Conservation (phyloP, 2,329 filamentous ascomycete genomes). For the Ceratocystis cacaofunesta region DNA sequence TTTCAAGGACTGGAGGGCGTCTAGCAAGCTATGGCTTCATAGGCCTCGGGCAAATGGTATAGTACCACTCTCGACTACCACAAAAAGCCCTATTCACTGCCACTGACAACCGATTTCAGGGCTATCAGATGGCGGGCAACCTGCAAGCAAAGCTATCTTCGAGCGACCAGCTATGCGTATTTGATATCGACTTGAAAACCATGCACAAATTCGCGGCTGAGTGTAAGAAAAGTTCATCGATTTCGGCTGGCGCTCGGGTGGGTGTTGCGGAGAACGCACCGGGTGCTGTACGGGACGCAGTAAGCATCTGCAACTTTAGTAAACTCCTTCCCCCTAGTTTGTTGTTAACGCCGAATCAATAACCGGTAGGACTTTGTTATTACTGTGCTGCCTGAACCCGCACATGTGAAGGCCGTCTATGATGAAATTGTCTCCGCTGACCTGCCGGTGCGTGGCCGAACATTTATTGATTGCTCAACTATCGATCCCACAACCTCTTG, state of each 20-base stretch:
- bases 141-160: constrained; percentile 41
- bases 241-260: constrained; percentile 32
- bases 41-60: constrained; percentile 46
- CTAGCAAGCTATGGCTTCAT: constrained; percentile 44
- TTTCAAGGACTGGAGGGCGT: constrained; percentile 34
- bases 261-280: constrained; percentile 24
- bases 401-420: constrained; percentile 76
- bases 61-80: constrained; percentile 16
- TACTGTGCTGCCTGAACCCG: constrained; percentile 76
- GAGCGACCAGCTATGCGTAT: constrained; percentile 37
- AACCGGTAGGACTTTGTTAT: constrained; percentile 60
- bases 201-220: constrained; percentile 34
- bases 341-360: constrained; percentile 12
- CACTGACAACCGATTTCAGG: constrained; percentile 26
- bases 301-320: constrained; percentile 25
- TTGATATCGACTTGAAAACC: constrained; percentile 40
- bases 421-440: constrained; percentile 51
- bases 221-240: constrained; percentile 26
- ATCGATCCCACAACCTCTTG: constrained; percentile 82
- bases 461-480: constrained; percentile 94
- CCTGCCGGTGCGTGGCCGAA: constrained; percentile 41
- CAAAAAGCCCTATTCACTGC: not conserved
- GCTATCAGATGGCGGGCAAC: constrained; percentile 49
- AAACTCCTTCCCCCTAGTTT: constrained; percentile 17
- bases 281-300: constrained; percentile 38